phyloP scores from a whole-genome alignment of 2,329 filamentous ascomycete species.

The Aspergillus jensenii region DNA sequence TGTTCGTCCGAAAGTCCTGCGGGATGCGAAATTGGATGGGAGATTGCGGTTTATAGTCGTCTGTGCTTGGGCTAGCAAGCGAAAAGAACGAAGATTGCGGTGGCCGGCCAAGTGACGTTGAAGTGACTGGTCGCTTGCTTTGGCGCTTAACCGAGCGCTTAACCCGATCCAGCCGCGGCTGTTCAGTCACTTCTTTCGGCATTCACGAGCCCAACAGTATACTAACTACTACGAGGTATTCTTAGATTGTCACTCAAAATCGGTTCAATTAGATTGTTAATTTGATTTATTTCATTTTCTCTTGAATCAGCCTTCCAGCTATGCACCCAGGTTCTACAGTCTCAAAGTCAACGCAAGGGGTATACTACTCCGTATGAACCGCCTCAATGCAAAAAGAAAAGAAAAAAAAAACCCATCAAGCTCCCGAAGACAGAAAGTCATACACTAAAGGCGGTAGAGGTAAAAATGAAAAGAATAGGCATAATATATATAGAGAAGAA shows the following conservation, averaged over 20 bases:
- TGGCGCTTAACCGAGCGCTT: constrained; percentile 20
- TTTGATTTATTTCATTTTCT: constrained; percentile 6
- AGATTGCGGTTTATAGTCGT: constrained; percentile 17
- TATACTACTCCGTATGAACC: constrained; percentile 30
- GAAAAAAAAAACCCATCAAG: constrained; percentile 17
- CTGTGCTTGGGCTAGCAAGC: constrained; percentile 13
- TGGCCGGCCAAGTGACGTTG: constrained; percentile 27
- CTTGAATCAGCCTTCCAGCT: constrained; percentile 7
- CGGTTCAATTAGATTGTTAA: constrained; percentile 4
- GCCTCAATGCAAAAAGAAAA: constrained; percentile 27
- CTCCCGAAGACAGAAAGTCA: constrained; percentile 18
- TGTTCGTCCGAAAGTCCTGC: not conserved
- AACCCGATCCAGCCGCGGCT: constrained; percentile 14
- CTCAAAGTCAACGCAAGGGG: constrained; percentile 29
- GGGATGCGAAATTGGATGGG: constrained; percentile 10
- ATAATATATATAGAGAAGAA: constrained; percentile 15
- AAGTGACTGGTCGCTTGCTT: constrained; percentile 16
- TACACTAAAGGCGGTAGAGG: constrained; percentile 17
- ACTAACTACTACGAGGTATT: not conserved
- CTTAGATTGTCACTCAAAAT: not conserved
- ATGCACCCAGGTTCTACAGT: constrained; percentile 13
- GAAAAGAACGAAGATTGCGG: constrained; percentile 29
- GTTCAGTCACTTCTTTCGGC: constrained; percentile 6
- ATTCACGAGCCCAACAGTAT: not conserved
- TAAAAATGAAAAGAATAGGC: constrained; percentile 13